Evolutionary conservation across 176 grass and related monocot species (phyloP).

Genomic region (Avena atlantica): DNA sequence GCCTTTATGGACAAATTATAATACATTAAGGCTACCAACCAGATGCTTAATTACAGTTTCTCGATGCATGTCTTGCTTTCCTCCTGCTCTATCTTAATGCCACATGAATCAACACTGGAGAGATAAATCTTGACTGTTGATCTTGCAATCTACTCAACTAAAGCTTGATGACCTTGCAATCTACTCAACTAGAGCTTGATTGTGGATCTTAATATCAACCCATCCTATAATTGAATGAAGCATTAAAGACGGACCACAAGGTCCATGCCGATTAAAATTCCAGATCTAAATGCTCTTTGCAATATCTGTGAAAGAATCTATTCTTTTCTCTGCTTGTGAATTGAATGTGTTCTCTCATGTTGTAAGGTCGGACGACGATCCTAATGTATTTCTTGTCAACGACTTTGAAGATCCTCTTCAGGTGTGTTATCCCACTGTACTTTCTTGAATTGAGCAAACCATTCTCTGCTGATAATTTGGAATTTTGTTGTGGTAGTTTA

Average conservation of each 20-base stretch:
- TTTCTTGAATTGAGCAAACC: constrained; percentile 17
- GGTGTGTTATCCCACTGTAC: constrained; percentile 55
- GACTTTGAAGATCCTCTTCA: constrained; percentile 98
- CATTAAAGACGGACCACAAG: background rate
- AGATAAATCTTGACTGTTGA: constrained; percentile 14
- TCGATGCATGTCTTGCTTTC: background rate
- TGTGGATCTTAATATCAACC: constrained; percentile 27
- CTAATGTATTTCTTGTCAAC: constrained; percentile 98
- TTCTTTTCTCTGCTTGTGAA: background rate
- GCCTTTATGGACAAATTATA: background rate
- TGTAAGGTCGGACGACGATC: constrained; percentile 82
- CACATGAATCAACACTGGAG: background rate
- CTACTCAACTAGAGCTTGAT: constrained; percentile 18
- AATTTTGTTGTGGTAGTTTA: constrained; percentile 15
- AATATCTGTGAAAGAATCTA: background rate
- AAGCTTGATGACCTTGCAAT: constrained; percentile 9
- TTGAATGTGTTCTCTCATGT: constrained; percentile 49
- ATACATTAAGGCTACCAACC: constrained; percentile 6
- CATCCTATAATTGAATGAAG: constrained; percentile 10
- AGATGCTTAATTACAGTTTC: constrained; percentile 7
- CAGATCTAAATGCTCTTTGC: background rate
- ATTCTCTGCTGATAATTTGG: constrained; percentile 17
- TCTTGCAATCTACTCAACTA: constrained; percentile 21
- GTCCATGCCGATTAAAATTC: background rate
- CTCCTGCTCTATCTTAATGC: background rate